Percentiles rank a stretch among this genome's conserved stretches.
Evolutionary conservation across 1,139 yeast species (phyloP).

Genomic region (Lodderomyces jiufengensis): DNA sequence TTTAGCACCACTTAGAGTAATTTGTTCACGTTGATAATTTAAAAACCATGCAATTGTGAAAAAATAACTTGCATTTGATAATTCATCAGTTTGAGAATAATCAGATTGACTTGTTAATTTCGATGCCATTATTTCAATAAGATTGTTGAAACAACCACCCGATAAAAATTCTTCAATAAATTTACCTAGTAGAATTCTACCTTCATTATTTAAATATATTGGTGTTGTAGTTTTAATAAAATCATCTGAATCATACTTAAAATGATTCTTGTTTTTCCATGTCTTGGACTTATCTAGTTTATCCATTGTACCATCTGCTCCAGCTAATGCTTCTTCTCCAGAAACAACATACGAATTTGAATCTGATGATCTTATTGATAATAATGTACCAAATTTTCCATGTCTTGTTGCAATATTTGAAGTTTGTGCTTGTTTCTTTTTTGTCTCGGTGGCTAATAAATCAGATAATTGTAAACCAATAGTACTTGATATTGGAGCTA

Average conservation of each 20-base stretch:
- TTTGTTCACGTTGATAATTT: conserved; percentile 31
- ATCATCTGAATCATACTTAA: conserved; percentile 45
- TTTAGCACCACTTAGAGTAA: conserved; percentile 18
- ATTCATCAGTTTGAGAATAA: conserved; percentile 30
- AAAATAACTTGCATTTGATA: conserved; percentile 49
- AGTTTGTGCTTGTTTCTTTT: conserved; percentile 47
- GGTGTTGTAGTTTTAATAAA: conserved; percentile 24
- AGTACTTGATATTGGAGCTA: conserved; percentile 22
- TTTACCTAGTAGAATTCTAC: conserved; percentile 39
- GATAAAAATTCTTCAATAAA: conserved; percentile 52
- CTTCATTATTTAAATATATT: conserved; percentile 30
- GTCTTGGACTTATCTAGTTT: conserved; percentile 64
- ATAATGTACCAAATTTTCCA: conserved; percentile 84
- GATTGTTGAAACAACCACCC: conserved; percentile 73
- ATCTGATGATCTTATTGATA: conserved; percentile 61
- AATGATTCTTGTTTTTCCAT: conserved; percentile 51
- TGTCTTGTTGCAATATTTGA: conserved; percentile 69
- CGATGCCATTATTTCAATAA: conserved; percentile 35
- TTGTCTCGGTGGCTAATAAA: conserved; percentile 56
- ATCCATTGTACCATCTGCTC: conserved; percentile 46
- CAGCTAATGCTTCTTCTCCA: conserved; percentile 65
- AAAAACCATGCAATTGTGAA: conserved; percentile 71
- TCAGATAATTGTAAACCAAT: conserved; percentile 45
- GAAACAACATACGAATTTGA: conserved; percentile 63
- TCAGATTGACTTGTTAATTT: conserved; percentile 24